Conservation (phyloP, 164 flowering plant species). For the Magnolia sinica region DNA sequence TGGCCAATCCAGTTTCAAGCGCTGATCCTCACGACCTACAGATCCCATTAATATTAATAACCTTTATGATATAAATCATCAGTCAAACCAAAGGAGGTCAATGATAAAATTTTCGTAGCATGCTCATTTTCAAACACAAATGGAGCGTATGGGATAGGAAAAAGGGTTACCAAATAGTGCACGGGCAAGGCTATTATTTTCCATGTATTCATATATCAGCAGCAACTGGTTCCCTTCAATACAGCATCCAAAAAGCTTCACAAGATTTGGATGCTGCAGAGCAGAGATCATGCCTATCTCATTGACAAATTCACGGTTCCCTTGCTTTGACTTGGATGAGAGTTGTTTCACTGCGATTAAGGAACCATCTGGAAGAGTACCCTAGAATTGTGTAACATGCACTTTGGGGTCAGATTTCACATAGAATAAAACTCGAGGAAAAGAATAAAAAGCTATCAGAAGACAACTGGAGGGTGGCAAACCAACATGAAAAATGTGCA, state of each 20-base stretch:
- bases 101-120: neutral
- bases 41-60: neutral
- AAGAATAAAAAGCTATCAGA: neutral
- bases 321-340: conserved; percentile 60
- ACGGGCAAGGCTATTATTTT: conserved; percentile 56
- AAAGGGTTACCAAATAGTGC: conserved; percentile 45
- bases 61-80: neutral
- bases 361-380: conserved; percentile 43
- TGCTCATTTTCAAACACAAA: neutral
- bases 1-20: conserved; percentile 36
- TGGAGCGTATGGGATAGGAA: neutral
- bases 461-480: neutral
- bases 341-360: conserved; percentile 64
- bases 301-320: conserved; percentile 63
- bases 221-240: conserved; percentile 50
- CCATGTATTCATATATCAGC: conserved; percentile 61
- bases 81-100: neutral
- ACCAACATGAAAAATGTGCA: neutral
- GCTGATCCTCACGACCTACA: conserved; percentile 24
- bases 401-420: conserved; percentile 1
- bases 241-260: conserved; percentile 57
- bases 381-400: conserved; percentile 12
- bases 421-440: neutral
- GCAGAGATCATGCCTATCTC: conserved; percentile 66
- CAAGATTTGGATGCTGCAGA: conserved; percentile 62